Evolutionary conservation across 1,284 basidiomycete species (phyloP).

Genomic region (Trichosporon asahii): DNA sequence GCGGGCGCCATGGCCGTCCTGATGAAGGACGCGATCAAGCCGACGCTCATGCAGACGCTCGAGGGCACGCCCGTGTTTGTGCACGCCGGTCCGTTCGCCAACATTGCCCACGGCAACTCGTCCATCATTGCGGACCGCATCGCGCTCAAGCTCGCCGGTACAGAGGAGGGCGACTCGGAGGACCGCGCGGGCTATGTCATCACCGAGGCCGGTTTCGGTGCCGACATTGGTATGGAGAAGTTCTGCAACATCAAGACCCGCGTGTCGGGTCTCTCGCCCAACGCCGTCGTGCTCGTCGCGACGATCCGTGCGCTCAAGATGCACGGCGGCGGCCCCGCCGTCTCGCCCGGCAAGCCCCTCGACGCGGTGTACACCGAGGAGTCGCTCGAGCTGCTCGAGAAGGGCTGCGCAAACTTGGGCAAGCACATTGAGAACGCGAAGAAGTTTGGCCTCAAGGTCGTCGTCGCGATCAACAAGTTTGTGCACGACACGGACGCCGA

Average conservation of each 20-base stretch:
- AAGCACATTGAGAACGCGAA: conserved; percentile 93
- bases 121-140: conserved; percentile 96
- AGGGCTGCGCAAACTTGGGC: conserved; percentile 88
- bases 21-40: conserved; percentile 99
- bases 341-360: conserved; percentile 91
- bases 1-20: conserved; percentile 94
- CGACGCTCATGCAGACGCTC: conserved; percentile 97
- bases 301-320: conserved; percentile 98
- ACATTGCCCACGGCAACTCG: conserved; percentile 98
- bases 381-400: conserved; percentile 82
- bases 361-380: conserved; percentile 92
- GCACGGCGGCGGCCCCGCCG: conserved; percentile 97
- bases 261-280: conserved; percentile 84
- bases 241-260: conserved; percentile 99
- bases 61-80: conserved; percentile 99
- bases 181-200: conserved; percentile 89
- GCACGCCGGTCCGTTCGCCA: conserved; percentile 97
- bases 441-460: conserved; percentile 95
- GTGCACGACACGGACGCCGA: conserved; percentile 90
- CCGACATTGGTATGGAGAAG: conserved; percentile 99
- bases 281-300: conserved; percentile 93
- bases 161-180: conserved; percentile 81
- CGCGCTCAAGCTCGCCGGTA: conserved; percentile 93
- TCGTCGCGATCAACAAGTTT: conserved; percentile 95
- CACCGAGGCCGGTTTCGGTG: conserved; percentile 97